A percentile compares a stretch with the other conserved stretches of the same genome.
Evolutionary conservation across 768 basidiomycete genomes (phyloP).

Genomic region (Sarcodon aspratus): DNA sequence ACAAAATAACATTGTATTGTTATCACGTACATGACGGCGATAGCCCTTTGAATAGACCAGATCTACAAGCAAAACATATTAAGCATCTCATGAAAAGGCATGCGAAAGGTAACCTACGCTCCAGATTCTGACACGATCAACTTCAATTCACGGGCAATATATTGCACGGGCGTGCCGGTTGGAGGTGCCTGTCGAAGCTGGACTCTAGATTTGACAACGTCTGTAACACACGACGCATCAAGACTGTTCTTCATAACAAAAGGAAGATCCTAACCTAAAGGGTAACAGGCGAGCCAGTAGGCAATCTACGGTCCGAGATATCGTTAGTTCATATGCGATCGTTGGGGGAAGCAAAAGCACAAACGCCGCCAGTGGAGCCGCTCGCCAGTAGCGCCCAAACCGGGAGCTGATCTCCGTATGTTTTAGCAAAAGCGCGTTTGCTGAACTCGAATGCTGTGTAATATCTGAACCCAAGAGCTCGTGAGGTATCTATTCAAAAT

Average conservation of each 20-base stretch:
- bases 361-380: constrained; percentile 73
- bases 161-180: constrained; percentile 57
- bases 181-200: constrained; percentile 74
- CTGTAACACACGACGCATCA: constrained; percentile 22
- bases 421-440: constrained; percentile 61
- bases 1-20: not conserved
- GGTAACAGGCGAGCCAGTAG: constrained; percentile 94
- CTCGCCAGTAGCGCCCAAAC: constrained; percentile 80
- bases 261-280: constrained; percentile 40
- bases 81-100: not conserved
- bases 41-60: constrained; percentile 62
- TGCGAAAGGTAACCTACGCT: constrained; percentile 33
- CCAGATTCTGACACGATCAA: constrained; percentile 63
- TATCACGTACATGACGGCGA: constrained; percentile 59
- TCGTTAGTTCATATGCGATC: not conserved
- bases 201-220: constrained; percentile 86
- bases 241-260: not conserved
- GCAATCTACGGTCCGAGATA: constrained; percentile 36
- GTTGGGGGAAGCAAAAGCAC: constrained; percentile 14
- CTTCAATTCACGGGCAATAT: constrained; percentile 64
- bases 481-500: not conserved
- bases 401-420: constrained; percentile 59
- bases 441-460: constrained; percentile 84
- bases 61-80: constrained; percentile 18
- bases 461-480: constrained; percentile 32